Evolutionary conservation across 148 eudicot species (phyloP), one percentile per base, ranked within the genome.

Genomic region (Simmondsia chinensis): DNA sequence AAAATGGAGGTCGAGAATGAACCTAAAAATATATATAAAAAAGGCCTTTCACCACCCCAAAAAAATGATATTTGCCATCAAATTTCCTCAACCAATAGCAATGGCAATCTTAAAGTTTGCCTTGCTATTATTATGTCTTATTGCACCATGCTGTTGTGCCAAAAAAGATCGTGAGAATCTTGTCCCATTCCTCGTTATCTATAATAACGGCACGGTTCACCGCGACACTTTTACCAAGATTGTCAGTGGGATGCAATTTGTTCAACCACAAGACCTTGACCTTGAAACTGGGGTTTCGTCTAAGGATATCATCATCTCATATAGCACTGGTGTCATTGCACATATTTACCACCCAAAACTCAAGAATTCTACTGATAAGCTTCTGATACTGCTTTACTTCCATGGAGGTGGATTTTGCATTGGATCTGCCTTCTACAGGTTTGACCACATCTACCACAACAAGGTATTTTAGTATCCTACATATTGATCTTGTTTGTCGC

Each of bases 401-500:
- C 76, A 71, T 10, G 76, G 76, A 1, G 76, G 76, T 0, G 76
- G 33, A 5, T 71, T 61, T 26, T 25, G 56, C n/a, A 1, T 57
- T 4, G 50, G 40, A 24, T 31, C 72, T 4, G 39, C 68, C 2
- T 39, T 49, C 16, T 7, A 27, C 4, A 4, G 53, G 4, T 16
- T n/a, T 6, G 58, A 61, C 48, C 72, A 65, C 26, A 22, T 22
- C 44, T 65, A 47, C 26, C 57, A 60, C 14, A 71, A 43, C 39
- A 32, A 26, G 3, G 14, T 71, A 2, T 63, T n/a, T n/a, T n/a
- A n/a, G n/a, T n/a, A n/a, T n/a, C n/a, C n/a, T n/a, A n/a, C n/a
- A n/a, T n/a, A n/a, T n/a, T n/a, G n/a, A n/a, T n/a, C n/a, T n/a
- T n/a, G n/a, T n/a, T n/a, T n/a, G n/a, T n/a, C n/a, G n/a, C n/a